A percentile compares a stretch with the other conserved stretches of the same genome.
These are phyloP conservation scores for Colletotrichum navitas DNA, from an alignment of 2,329 filamentous ascomycete species.

Conservation along the genomic window DNA sequence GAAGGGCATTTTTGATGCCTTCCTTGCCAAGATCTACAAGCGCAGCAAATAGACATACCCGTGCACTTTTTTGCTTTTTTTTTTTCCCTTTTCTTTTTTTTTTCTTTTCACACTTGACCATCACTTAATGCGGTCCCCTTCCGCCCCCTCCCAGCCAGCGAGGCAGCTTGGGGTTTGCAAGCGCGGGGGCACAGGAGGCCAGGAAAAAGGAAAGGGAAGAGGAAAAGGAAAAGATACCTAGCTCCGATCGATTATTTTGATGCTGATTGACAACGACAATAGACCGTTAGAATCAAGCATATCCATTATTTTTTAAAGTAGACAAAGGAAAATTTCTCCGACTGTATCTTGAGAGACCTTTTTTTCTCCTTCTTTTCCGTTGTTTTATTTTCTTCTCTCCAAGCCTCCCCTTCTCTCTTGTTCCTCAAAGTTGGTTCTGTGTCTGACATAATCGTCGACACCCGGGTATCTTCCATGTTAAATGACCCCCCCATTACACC, in stretches of 20 bases:
- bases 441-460: slow-evolving; percentile 27
- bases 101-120: background rate
- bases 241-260: slow-evolving; percentile 25
- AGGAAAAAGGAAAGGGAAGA: background rate
- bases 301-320: slow-evolving; percentile 27
- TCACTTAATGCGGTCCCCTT: background rate
- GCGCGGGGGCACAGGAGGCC: background rate
- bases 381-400: background rate
- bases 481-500: slow-evolving; percentile 30
- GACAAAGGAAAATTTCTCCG: slow-evolving; percentile 32
- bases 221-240: slow-evolving; percentile 37
- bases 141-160: background rate
- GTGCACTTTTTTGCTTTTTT: background rate
- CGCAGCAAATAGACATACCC: slow-evolving; percentile 79
- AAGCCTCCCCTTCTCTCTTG: background rate
- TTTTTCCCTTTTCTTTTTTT: too few species aligned
- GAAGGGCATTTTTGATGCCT: slow-evolving; percentile 89
- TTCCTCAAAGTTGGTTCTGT: slow-evolving; percentile 8
- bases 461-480: slow-evolving; percentile 40
- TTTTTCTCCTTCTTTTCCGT: too few species aligned
- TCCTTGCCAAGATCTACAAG: slow-evolving; percentile 98
- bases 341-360: slow-evolving; percentile 3
- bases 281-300: slow-evolving; percentile 38
- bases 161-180: background rate
- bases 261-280: slow-evolving; percentile 32